Evolutionary conservation across 176 grass and related monocot species (phyloP).

Genomic region (Ensete ventricosum): DNA sequence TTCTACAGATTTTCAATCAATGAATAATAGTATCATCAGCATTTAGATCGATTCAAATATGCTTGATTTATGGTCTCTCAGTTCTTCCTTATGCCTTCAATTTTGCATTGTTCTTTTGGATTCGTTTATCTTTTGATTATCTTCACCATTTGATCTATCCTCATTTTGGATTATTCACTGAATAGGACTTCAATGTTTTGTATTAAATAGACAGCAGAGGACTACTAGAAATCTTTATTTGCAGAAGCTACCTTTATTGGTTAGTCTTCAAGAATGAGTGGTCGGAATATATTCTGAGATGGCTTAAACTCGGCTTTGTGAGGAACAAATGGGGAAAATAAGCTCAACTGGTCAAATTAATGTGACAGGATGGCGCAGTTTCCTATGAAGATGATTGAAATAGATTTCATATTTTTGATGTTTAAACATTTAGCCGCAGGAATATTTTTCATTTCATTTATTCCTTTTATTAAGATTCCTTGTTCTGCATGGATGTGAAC

Average conservation of each 20-base stretch:
- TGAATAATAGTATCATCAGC: too few species aligned
- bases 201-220: background rate
- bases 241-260: background rate
- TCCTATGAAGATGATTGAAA: background rate
- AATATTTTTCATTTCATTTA: background rate
- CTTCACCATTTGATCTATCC: background rate
- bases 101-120: too few species aligned
- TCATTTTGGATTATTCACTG: background rate
- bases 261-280: background rate
- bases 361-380: background rate
- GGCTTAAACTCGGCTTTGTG: background rate
- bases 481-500: too few species aligned
- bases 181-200: too few species aligned
- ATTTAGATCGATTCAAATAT: too few species aligned
- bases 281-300: conserved; percentile 3
- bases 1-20: too few species aligned
- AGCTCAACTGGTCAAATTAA: background rate
- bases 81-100: too few species aligned
- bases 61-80: too few species aligned
- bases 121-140: background rate
- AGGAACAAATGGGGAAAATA: background rate
- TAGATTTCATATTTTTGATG: background rate
- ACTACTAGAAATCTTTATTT: background rate
- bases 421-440: background rate
- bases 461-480: background rate